phyloP scores from a whole-genome alignment of 1,284 basidiomycete species.

The Phlebopus sp. region DNA sequence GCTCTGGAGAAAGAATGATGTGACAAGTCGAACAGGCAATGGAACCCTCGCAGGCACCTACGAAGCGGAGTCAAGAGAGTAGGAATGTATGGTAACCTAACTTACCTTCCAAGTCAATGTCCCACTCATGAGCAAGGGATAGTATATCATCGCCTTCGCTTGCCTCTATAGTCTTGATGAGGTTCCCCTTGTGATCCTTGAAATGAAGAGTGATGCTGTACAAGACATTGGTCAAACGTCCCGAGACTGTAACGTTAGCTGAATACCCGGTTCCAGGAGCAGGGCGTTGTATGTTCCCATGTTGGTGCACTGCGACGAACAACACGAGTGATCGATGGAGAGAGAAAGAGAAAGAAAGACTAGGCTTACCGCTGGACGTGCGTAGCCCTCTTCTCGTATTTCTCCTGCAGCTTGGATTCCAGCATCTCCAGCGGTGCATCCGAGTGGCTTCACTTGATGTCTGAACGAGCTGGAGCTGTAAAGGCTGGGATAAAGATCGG shows the following conservation, averaged over 20 bases:
- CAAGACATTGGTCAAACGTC: not conserved
- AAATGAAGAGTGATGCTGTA: conserved; percentile 85
- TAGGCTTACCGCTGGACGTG: conserved; percentile 15
- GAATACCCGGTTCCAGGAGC: conserved; percentile 59
- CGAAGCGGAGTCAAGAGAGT: not conserved
- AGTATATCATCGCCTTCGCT: conserved; percentile 95
- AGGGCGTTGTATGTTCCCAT: conserved; percentile 47
- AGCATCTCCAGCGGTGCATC: no score
- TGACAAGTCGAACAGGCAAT: conserved; percentile 99
- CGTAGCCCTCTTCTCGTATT: conserved; percentile 11
- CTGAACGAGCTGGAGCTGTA: no score
- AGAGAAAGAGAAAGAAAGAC: not conserved
- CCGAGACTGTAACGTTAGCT: not conserved
- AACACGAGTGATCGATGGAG: not conserved
- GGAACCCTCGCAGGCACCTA: conserved; percentile 95
- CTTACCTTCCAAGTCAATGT: conserved; percentile 94
- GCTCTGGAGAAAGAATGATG: conserved; percentile 81
- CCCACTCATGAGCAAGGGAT: conserved; percentile 91
- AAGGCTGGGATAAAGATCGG: no score
- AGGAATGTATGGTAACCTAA: not conserved
- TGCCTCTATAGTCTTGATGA: conserved; percentile 86
- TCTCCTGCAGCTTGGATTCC: conserved; percentile 6
- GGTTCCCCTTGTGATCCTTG: conserved; percentile 81
- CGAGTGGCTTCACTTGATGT: no score
- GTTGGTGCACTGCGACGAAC: conserved; percentile 27